Evolutionary conservation across 2,329 filamentous ascomycete genomes (phyloP).

Genomic region (Coniochaeta ligniaria): DNA sequence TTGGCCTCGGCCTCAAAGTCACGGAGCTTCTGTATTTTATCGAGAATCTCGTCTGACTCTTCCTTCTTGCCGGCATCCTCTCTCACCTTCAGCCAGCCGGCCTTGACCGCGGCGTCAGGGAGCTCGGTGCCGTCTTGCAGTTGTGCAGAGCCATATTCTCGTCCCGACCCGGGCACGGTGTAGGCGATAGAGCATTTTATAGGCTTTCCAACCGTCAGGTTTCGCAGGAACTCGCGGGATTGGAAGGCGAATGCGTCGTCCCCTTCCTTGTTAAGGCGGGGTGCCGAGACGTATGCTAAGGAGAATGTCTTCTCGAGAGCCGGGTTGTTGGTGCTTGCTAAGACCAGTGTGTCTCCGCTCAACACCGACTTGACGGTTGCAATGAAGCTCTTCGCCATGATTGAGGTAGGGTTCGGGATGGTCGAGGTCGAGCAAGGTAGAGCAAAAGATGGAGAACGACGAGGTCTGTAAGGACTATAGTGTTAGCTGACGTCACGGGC

Average conservation of each 20-base stretch:
- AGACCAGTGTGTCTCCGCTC: conserved; percentile 85
- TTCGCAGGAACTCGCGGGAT: conserved; percentile 87
- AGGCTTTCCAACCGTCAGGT: conserved; percentile 75
- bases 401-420: conserved; percentile 14
- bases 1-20: conserved; percentile 71
- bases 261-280: conserved; percentile 77
- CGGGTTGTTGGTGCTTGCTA: conserved; percentile 75
- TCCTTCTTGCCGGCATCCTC: conserved; percentile 93
- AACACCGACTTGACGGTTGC: conserved; percentile 87
- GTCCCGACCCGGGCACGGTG: conserved; percentile 74
- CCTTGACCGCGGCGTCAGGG: conserved; percentile 76
- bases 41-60: conserved; percentile 66
- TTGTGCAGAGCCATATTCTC: conserved; percentile 79
- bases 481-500: background rate
- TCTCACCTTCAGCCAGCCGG: conserved; percentile 87
- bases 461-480: background rate
- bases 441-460: background rate
- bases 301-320: conserved; percentile 79
- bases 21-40: conserved; percentile 71
- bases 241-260: conserved; percentile 92
- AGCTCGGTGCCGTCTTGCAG: conserved; percentile 70
- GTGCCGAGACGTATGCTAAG: conserved; percentile 86
- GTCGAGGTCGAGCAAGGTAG: background rate
- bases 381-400: conserved; percentile 48
- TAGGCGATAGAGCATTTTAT: conserved; percentile 83